These are phyloP conservation scores for Brettanomyces custersianus DNA, from an alignment of 805 yeast species.

Conservation along the genomic window DNA sequence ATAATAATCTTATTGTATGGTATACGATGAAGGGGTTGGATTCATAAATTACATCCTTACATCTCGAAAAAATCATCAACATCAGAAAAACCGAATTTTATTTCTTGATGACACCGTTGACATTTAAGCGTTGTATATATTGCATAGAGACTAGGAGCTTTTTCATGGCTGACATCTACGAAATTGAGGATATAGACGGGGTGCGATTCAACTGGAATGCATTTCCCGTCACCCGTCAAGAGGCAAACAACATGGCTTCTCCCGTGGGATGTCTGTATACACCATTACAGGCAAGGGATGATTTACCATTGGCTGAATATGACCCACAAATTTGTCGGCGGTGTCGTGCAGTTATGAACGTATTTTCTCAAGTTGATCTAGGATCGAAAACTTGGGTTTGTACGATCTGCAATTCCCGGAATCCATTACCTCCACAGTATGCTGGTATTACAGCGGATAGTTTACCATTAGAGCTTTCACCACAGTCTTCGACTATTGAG, in stretches of 20 bases:
- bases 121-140: too few species aligned
- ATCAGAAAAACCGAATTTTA: too few species aligned
- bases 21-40: too few species aligned
- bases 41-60: too few species aligned
- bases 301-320: constrained; percentile 68
- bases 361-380: constrained; percentile 74
- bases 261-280: constrained; percentile 94
- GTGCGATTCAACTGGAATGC: constrained; percentile 76
- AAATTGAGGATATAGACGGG: constrained; percentile 53
- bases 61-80: too few species aligned
- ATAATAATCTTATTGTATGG: too few species aligned
- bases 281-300: constrained; percentile 78
- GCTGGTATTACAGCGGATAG: constrained; percentile 65
- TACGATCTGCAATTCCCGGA: constrained; percentile 71
- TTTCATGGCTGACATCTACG: constrained; percentile 47
- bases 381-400: constrained; percentile 77
- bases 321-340: constrained; percentile 81
- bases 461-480: constrained; percentile 72
- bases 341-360: constrained; percentile 83
- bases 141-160: too few species aligned
- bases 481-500: constrained; percentile 69
- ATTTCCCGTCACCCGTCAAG: constrained; percentile 81
- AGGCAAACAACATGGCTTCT: constrained; percentile 84
- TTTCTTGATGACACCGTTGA: too few species aligned
- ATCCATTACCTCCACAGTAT: constrained; percentile 76